Percentiles rank a stretch among this genome's conserved stretches.
Evolutionary conservation across 495 filamentous ascomycete species (phyloP).

Genomic region (Neohortaea acidophila): DNA sequence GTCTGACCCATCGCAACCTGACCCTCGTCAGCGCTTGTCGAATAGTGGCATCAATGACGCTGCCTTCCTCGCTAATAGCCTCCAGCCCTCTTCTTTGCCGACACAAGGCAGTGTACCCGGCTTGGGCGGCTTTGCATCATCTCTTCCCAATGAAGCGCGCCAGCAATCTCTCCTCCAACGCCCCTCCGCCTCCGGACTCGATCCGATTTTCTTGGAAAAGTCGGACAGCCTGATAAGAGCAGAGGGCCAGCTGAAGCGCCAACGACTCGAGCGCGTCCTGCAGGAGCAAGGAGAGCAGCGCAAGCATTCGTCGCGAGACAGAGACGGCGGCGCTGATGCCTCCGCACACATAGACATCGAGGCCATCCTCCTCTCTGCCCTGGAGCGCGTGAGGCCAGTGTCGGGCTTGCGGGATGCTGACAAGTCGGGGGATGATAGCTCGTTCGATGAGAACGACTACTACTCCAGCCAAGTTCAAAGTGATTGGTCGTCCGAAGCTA

Average conservation of each 20-base stretch:
- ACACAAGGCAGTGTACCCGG: slow-evolving; percentile 3
- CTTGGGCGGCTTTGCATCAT: neutral
- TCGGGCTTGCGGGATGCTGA: slow-evolving; percentile 33
- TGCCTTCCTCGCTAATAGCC: slow-evolving; percentile 11
- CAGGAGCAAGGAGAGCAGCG: slow-evolving; percentile 57
- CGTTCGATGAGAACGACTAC: slow-evolving; percentile 85
- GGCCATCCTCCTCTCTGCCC: slow-evolving; percentile 55
- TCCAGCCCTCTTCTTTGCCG: slow-evolving; percentile 1
- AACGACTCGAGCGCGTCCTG: slow-evolving; percentile 62
- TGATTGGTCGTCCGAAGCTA: slow-evolving; percentile 32
- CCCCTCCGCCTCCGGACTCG: slow-evolving; percentile 35
- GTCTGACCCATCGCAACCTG: neutral
- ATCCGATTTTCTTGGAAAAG: slow-evolving; percentile 70
- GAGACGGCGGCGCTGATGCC: slow-evolving; percentile 41
- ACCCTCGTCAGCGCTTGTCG: neutral
- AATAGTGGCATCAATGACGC: slow-evolving; percentile 3
- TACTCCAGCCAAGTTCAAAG: slow-evolving; percentile 59
- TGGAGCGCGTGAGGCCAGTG: slow-evolving; percentile 53
- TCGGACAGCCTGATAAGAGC: slow-evolving; percentile 70
- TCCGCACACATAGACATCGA: slow-evolving; percentile 60
- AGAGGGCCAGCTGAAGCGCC: slow-evolving; percentile 64
- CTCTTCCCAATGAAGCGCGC: neutral
- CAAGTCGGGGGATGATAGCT: slow-evolving; percentile 47
- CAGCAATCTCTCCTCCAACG: slow-evolving; percentile 14
- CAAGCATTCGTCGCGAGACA: slow-evolving; percentile 38